Conservation (phyloP, 345 rosid genomes). For the Anacardium occidentale region DNA sequence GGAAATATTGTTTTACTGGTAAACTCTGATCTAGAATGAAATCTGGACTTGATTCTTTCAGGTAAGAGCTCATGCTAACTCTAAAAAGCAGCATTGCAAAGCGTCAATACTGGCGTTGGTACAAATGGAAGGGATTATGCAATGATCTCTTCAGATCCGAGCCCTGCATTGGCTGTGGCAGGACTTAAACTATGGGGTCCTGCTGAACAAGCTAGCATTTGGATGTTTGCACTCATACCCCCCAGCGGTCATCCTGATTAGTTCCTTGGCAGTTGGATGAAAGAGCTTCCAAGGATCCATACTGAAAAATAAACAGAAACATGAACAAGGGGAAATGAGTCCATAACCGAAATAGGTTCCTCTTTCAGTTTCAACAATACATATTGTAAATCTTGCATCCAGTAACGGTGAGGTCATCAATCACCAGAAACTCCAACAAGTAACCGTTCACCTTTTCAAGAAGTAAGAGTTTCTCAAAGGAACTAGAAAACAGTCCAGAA, state of each 20-base stretch:
- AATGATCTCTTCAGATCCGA: background rate
- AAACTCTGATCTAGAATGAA: background rate
- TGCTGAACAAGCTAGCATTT: background rate
- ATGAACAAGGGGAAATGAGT: constrained; percentile 1
- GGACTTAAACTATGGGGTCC: background rate
- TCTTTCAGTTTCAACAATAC: constrained; percentile 70
- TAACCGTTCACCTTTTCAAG: background rate
- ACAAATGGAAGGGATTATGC: background rate
- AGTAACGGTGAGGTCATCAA: constrained; percentile 18
- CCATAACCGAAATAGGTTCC: constrained; percentile 9
- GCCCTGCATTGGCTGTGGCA: background rate
- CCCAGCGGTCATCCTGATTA: constrained; percentile 73
- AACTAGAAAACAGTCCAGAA: background rate
- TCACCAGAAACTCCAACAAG: background rate
- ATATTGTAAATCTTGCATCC: constrained; percentile 72
- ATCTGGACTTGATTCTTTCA: background rate
- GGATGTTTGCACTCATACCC: background rate
- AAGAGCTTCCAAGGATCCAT: constrained; percentile 77
- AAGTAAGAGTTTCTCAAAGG: background rate
- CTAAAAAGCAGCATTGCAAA: constrained; percentile 5
- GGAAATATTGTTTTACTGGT: background rate
- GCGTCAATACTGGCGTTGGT: background rate
- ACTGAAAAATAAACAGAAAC: constrained; percentile 44
- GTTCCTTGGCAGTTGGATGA: constrained; percentile 74
- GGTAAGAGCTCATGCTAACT: background rate